Evolutionary conservation across 768 basidiomycete species (phyloP), one percentile per base, ranked within the genome.

Genomic region (Galerina marginata): DNA sequence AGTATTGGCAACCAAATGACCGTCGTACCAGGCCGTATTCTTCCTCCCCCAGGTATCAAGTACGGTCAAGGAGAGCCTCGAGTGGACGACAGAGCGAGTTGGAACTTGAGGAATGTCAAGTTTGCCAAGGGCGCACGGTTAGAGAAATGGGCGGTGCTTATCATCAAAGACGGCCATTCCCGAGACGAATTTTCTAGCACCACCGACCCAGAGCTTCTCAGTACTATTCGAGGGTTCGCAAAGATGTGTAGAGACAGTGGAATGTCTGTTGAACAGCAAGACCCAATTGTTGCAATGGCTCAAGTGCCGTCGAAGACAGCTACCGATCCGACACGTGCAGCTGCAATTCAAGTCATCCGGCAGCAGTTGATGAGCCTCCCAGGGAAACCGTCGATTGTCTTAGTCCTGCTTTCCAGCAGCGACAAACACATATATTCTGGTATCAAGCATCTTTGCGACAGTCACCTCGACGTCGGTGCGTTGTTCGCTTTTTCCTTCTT

Each of bases 371-470:
- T 60, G 56, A 64, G 78, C 6, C 66, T 85, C 15, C 72, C 66
- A n/a, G 62, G 56, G 20, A 83, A 78, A 61, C 90, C 90, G 0
- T 77, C 73, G 6, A 80, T 93, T 50, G 68, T 90, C 7, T 73
- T 94, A 42, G 84, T 91, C 11, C 67, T 95, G 25, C 76, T 95
- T 23, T 87, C 90, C 9, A 84, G 73, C 54, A 79, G 81, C 4
- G 92, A 95, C 74, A 91, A 90, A 49, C 86, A 82, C 64, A 79
- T 95, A 20, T 95, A 94, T 67, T 83, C 88, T 0, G 89, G 88
- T 5, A 79, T 94, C 70, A 93, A 94, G 73, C 83, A 84, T 39
- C 78, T 92, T 15, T 86, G 86, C 60, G 91, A 93, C 65, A 81
- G 85, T 46, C 68, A 79, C 50, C 69, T 92, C 58, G 92, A 90